Base-by-base conservation (phyloP, 2,329 filamentous ascomycete genomes). In the Nannizziopsis arthrosporioides region DNA sequence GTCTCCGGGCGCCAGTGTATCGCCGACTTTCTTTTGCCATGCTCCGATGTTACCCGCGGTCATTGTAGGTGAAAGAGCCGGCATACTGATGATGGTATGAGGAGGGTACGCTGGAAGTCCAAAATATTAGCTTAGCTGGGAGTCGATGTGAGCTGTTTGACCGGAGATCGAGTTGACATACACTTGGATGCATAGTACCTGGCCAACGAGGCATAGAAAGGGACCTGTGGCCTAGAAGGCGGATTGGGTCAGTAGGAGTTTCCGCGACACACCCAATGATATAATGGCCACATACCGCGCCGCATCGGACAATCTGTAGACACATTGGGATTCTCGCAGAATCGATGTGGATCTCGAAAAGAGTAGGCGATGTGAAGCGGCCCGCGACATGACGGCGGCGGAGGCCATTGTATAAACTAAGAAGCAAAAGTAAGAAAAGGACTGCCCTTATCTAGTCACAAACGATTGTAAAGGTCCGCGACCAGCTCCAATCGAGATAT, bases 21-120 rank as follows among this genome's bases (percentile, higher is more conserved):
- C 92, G 64, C 92, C 92, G 57, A 81, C 76, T 75, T 95, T 93
- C 80, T 96, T 98, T 75, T 96, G 87, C 92, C 92, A 98, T 55
- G 81, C 74, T 61, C 92, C 93, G 69, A 98, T 94, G 74, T 94
- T 94, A 67, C 92, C 92, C 54, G 85, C 76, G 55, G 85, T 89
- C 92, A 98, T 98, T 59, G 92, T 98, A 48, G 92, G 92, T 54
- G 92, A 98, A 62, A 98, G 77, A 51, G 92, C 92, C 56, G 92
- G 92, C 92, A 98, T 98, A 76, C 81, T 92, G 73, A 98, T 82
- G 69, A 98, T 75, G 59, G 85, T 90, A 74, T 98, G 92, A 58
- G 88, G 81, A 57, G 92, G 93, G 74, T 86, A 96, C 43, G 90
- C 93, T 92, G 74, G 54, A 56, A 48, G 56, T 56, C 22, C 35